Evolutionary conservation across 768 basidiomycete genomes (phyloP), one percentile per base, ranked within the genome.

Genomic region (Dictyophora rubrovolvata): DNA sequence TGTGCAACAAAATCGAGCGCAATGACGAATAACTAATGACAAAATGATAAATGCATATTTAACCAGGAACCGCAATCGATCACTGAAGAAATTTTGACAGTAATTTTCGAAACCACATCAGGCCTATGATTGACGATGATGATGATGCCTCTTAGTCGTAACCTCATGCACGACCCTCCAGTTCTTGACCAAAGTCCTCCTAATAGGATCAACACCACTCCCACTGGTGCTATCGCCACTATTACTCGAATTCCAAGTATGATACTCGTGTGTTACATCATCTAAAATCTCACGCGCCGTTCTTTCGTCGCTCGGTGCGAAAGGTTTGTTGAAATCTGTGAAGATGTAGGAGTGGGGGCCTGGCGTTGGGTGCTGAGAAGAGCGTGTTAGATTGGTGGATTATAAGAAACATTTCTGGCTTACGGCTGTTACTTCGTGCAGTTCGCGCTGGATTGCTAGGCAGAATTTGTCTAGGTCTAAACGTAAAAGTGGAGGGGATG

Each of bases 361-460:
- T 34, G 79, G 77, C 48, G 72, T 71, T 11, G 80, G 77, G 72
- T 86, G 83, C 81, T 69, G 58, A 55, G 68, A 64, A 54, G 63
- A 65, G 7, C 66, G 66, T 6, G 69, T 69, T 21, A 53, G 66
- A 68, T 63, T 69, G 72, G 47, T 61, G n/a, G n/a, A 59, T 61
- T 69, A 69, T 16, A 69, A 54, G 42, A 37, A 53, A 14, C 17
- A 18, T 5, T 22, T 6, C 14, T n/a, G 36, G 72, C 83, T 55
- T 69, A 86, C 84, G 62, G 81, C 79, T 11, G 85, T 86, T 67
- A 89, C 83, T 67, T 86, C 82, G 61, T 85, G 81, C 8, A 89
- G 72, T 65, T 88, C 86, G 35, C 81, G 74, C 63, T 84, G 81
- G 63, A 89, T 79, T 23, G 78, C 70, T 20, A 83, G 71, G 66